Evolutionary conservation across 2,329 filamentous ascomycete genomes (phyloP), one percentile per base, ranked within the genome.

Genomic region (Pestalotiopsis sp.): DNA sequence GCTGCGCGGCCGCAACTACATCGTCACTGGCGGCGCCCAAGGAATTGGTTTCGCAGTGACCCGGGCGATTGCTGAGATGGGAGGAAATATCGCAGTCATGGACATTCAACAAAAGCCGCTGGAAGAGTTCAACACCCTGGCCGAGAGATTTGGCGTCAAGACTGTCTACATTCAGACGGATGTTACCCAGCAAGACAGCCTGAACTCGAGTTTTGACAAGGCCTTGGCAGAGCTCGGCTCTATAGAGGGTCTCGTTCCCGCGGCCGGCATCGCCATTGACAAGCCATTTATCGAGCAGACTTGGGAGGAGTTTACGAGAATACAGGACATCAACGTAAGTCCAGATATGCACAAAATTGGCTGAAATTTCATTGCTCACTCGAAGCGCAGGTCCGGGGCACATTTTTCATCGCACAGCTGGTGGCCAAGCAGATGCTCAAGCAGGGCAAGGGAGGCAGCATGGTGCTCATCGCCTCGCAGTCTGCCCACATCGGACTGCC

Each of bases 271-370:
- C 12, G 75, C 72, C 62, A 71, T 73, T 2, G 76, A 78, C 52
- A 68, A 77, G 61, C 72, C 75, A 1, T 77, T 78, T 59, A 68
- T 78, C 12, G 68, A 76, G 56, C 71, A 64, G 60, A 66, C 65
- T n/a, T 68, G 67, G 67, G 67, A 66, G 7, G 68, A 69, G 64
- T 69, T 67, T 36, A 66, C 63, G 17, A 75, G 76, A 3, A 80
- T 83, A 31, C 79, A 81, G 56, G 79, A 82, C 0, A 80, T 83
- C 39, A 84, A 84, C 68, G 82, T 82, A 36, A 73, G 78, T 67
- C 25, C 7, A 52, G 13, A 41, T n/a, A 23, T 31, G 27, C 17
- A 38, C 7, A 23, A 17, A 41, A 20, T 38, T 38, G 11, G 39
- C 17, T 5, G 23, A 6, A 27, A 58, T n/a, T 36, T 3, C 7